Evolutionary conservation across 2,329 filamentous ascomycete genomes (phyloP), one percentile per base, ranked within the genome.

Genomic region (Xylaria sp.): DNA sequence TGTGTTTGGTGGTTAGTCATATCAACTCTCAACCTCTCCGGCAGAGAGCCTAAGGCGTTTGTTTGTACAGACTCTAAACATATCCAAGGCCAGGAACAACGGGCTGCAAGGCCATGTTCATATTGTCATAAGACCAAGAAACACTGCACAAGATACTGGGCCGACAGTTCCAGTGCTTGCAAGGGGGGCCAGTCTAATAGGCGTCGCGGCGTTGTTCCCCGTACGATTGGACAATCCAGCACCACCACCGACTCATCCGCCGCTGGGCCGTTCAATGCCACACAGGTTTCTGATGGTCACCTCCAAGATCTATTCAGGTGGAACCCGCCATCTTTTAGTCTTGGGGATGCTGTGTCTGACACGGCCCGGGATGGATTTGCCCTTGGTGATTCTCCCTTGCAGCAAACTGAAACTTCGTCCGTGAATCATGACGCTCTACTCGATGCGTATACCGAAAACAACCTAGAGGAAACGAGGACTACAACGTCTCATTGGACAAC

Each of bases 111-210:
- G 31, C 33, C 53, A 38, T 56, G 31, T 56, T 56, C 53, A 40
- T 56, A 56, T 56, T 56, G 31, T 38, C 23, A 38, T 38, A 56
- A 9, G 33, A 38, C 53, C 31, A 56, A 56, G n/a, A 56, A 56
- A 33, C 33, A 38, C 31, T 56, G 53, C 20, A 56, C 53, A 56
- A 56, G 9, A 56, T 56, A 38, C 10, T 56, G 53, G 53, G 33
- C 53, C 31, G 38, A 23, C 20, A 56, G 20, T 26, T 56, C n/a
- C 33, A n/a, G 53, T 9, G n/a, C 33, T 56, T 33, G 33, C 33
- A 38, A 56, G 10, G n/a, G 53, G 33, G 33, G n/a, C n/a, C 31
- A 26, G 20, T 15, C 53, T 23, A n/a, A 11, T 31, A 53, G 49
- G 49, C 15, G 49, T 53, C 49, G 49, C 13, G 49, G 49, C 15